Percentiles rank a stretch among this genome's conserved stretches.
Evolutionary conservation across 768 basidiomycete genomes (phyloP).

Genomic region (Suillus cothurnatus): DNA sequence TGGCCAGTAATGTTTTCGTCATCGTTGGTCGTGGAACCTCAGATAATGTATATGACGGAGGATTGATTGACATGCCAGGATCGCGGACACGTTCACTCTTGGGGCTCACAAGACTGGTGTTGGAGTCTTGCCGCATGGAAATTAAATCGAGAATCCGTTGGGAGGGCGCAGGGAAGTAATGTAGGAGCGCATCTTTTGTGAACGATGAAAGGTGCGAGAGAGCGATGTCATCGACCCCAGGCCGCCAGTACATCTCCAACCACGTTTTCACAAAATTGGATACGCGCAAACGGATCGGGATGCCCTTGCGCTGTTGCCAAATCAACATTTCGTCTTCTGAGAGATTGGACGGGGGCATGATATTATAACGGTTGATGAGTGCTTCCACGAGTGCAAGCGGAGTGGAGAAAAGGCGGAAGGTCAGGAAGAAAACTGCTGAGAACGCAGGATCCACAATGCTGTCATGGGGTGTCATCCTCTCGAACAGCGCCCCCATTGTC

Average conservation of each 20-base stretch:
- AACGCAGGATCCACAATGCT: slow-evolving; percentile 87
- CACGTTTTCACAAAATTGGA: slow-evolving; percentile 93
- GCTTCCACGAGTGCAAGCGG: slow-evolving; percentile 76
- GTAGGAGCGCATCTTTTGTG: slow-evolving; percentile 58
- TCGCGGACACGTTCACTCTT: slow-evolving; percentile 70
- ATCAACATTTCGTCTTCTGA: slow-evolving; percentile 61
- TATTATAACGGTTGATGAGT: slow-evolving; percentile 81
- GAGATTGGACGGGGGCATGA: slow-evolving; percentile 61
- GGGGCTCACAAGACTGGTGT: slow-evolving; percentile 51
- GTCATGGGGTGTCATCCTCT: slow-evolving; percentile 96
- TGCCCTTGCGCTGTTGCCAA: slow-evolving; percentile 88
- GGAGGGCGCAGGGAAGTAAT: slow-evolving; percentile 68
- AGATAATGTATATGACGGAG: slow-evolving; percentile 49
- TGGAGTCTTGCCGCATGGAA: slow-evolving; percentile 51
- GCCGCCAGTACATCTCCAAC: slow-evolving; percentile 90
- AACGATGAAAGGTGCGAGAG: slow-evolving; percentile 60
- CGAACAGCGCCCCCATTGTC: slow-evolving; percentile 86
- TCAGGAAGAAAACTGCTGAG: slow-evolving; percentile 89
- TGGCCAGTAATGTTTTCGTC: slow-evolving; percentile 72
- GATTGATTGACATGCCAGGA: slow-evolving; percentile 74
- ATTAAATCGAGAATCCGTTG: slow-evolving; percentile 75
- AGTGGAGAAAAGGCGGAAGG: slow-evolving; percentile 89
- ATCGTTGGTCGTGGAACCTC: slow-evolving; percentile 89
- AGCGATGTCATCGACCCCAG: slow-evolving; percentile 69
- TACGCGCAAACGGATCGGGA: slow-evolving; percentile 88